A percentile compares a stretch with the other conserved stretches of the same genome.
Evolutionary conservation across 2,329 filamentous ascomycete species (phyloP).

Genomic region (Colletotrichum sublineola): DNA sequence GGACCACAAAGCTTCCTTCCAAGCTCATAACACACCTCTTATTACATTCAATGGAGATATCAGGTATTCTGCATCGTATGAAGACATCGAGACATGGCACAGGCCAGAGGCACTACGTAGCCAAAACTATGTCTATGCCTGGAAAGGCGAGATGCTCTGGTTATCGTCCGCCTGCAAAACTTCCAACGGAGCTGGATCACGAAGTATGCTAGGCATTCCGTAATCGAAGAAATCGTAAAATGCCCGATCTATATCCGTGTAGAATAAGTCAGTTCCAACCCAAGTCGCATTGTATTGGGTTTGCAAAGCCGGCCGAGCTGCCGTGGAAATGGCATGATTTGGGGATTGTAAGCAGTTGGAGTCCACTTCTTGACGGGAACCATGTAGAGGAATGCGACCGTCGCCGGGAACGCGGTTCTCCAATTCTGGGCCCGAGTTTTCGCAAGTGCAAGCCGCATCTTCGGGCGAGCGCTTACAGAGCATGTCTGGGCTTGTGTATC

Average conservation of each 20-base stretch:
- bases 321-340: background rate
- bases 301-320: background rate
- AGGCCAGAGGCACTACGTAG: background rate
- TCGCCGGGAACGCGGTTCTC: background rate
- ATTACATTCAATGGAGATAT: no score
- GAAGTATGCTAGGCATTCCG: slow-evolving; percentile 41
- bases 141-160: background rate
- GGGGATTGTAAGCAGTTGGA: background rate
- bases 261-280: slow-evolving; percentile 1
- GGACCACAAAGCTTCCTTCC: no score
- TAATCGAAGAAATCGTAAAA: slow-evolving; percentile 44
- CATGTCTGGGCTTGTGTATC: background rate
- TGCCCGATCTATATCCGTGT: slow-evolving; percentile 38
- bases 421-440: no score
- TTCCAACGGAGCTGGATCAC: slow-evolving; percentile 16
- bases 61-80: no score
- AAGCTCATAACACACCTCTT: no score
- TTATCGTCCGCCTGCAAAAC: background rate
- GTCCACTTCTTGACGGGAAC: background rate
- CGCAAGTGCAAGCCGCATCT: background rate
- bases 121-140: background rate
- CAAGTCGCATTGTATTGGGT: slow-evolving; percentile 6
- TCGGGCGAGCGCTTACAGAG: background rate
- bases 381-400: no score
- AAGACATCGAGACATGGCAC: no score